phyloP scores from a whole-genome alignment of 2,329 filamentous ascomycete genomes.

The Alternaria hordeiaustralica region DNA sequence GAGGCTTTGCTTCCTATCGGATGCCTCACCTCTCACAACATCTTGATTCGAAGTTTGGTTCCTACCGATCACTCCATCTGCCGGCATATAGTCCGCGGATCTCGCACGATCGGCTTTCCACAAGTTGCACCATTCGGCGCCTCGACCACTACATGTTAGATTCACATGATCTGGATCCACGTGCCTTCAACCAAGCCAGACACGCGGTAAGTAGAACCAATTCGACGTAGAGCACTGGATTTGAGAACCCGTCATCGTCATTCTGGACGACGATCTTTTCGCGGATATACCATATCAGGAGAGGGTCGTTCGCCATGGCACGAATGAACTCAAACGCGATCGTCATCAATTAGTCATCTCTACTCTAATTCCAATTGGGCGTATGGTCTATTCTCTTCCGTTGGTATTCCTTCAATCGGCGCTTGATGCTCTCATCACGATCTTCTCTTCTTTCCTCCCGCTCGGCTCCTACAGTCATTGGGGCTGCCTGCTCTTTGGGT shows the following conservation, averaged over 20 bases:
- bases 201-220: neutral
- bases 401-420: neutral
- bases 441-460: neutral
- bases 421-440: neutral
- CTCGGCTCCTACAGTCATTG: neutral
- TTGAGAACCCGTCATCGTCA: neutral
- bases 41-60: neutral
- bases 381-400: neutral
- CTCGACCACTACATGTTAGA: neutral
- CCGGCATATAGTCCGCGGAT: neutral
- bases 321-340: neutral
- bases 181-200: neutral
- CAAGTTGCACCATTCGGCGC: neutral
- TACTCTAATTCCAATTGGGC: neutral
- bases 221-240: neutral
- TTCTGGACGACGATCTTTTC: neutral
- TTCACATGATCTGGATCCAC: neutral
- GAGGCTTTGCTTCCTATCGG: neutral
- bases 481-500: neutral
- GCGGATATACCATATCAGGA: neutral
- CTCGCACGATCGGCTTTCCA: neutral
- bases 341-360: neutral
- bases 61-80: neutral
- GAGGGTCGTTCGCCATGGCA: neutral
- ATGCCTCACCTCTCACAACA: neutral